Evolutionary conservation across 371 early-diverging fungal species (phyloP), one percentile per base, ranked within the genome.

Genomic region (Sporodiniella umbellata): DNA sequence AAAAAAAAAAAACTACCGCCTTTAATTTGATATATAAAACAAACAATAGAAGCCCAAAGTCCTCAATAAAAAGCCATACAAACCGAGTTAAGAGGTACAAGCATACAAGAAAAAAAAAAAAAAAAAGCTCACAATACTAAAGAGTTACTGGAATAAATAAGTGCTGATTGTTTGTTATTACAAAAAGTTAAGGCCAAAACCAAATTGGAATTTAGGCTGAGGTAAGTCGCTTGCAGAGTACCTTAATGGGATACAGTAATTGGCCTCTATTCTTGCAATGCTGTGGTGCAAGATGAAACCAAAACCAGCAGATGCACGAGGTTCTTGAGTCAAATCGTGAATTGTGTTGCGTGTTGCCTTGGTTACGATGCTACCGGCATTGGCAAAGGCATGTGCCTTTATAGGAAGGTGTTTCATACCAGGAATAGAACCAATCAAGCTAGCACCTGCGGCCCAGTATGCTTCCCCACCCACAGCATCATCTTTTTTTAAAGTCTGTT

Each of bases 391-490:
- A 66, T 96, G 97, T 1, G 83, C 88, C 50, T 82, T 85, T 37
- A 96, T 67, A 15, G 86, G 83, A 5, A 79, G 65, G 33, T 72
- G 62, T 6, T 57, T 51, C 8, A 88, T 62, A 18, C 77, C 83
- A 10, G 95, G 94, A 54, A 95, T 60, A 3, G 90, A 83, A 0
- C 90, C 81, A 44, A 92, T 80, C 48, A 93, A 64, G 54, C 88
- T 88, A n/a, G 87, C 58, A 0, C 95, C 95, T 0, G 83, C 84
- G 14, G 89, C 82, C 61, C 83, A 81, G 64, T 83, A 92, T 22
- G 81, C 63, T 52, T 94, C 88, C n/a, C 96, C 98, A 46, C 98
- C 98, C 4, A 95, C 54, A 12, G 83, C 75, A 66, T 97, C 96
- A 43, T 77, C 89, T 90, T 57, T 33, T 24, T 1, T n/a, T 24